Conservation (phyloP, 2,329 filamentous ascomycete genomes). For the Pseudogymnoascus sp. region DNA sequence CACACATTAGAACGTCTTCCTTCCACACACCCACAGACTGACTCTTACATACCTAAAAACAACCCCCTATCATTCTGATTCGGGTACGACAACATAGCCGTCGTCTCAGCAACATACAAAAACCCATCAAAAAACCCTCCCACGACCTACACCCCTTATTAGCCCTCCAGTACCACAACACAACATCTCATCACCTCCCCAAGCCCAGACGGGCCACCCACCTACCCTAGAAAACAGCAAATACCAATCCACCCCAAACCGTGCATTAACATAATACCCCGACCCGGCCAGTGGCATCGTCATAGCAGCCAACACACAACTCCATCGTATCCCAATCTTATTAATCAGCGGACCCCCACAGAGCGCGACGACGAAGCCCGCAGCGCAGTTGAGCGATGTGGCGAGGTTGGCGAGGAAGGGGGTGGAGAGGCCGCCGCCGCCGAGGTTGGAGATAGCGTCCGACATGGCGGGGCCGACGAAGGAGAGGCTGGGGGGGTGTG, state of each 20-base stretch:
- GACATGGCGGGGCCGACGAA: conserved; percentile 19
- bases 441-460: conserved; percentile 17
- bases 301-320: conserved; percentile 31
- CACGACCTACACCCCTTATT: conserved; percentile 15
- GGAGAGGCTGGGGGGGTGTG: conserved; percentile 11
- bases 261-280: conserved; percentile 30
- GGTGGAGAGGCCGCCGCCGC: conserved; percentile 16
- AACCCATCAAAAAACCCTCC: conserved; percentile 22
- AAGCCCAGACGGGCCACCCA: neutral
- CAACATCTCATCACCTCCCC: too few relatives aligned
- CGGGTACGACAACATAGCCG: conserved; percentile 33
- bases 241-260: conserved; percentile 27
- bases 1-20: neutral
- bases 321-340: conserved; percentile 33
- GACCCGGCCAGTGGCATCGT: conserved; percentile 31
- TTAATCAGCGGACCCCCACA: conserved; percentile 34
- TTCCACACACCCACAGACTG: neutral
- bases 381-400: conserved; percentile 14
- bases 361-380: conserved; percentile 14
- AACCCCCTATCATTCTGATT: conserved; percentile 29
- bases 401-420: conserved; percentile 17
- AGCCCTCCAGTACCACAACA: neutral
- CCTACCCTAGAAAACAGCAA: conserved; percentile 24
- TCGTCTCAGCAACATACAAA: conserved; percentile 31
- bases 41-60: conserved; percentile 20